Evolutionary conservation across 371 early-diverging fungal genomes (phyloP).

Genomic region (Capillidium heterosporum): DNA sequence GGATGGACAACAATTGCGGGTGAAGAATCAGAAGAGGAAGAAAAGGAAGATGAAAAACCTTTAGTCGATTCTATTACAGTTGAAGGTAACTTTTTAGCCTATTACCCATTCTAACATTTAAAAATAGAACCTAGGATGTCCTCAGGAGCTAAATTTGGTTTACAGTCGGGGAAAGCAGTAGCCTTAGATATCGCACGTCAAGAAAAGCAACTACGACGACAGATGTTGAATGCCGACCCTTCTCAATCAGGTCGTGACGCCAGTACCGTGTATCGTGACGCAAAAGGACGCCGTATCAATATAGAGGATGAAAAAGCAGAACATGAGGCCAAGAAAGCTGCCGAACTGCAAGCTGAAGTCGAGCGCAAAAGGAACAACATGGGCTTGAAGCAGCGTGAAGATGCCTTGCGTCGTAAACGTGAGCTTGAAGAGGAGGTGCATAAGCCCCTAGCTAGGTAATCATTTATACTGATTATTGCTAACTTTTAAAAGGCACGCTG

Average conservation of each 20-base stretch:
- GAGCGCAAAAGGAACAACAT: slow-evolving; percentile 48
- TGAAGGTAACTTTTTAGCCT: too few relatives aligned
- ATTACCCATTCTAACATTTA: too few relatives aligned
- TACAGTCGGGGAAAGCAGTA: slow-evolving; percentile 27
- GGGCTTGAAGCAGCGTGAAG: slow-evolving; percentile 47
- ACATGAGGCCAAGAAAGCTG: slow-evolving; percentile 27
- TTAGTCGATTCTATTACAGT: too few relatives aligned
- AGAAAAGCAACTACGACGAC: slow-evolving; percentile 10
- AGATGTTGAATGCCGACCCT: slow-evolving; percentile 19
- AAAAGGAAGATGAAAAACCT: too few relatives aligned
- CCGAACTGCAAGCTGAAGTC: slow-evolving; percentile 37
- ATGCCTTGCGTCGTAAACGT: slow-evolving; percentile 22
- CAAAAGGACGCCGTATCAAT: slow-evolving; percentile 48
- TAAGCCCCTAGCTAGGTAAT: slow-evolving; percentile 40
- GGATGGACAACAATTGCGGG: neutral
- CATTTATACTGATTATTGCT: slow-evolving; percentile 1
- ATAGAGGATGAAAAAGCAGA: slow-evolving; percentile 36
- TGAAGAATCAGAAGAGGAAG: too few relatives aligned
- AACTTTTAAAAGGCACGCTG: slow-evolving; percentile 22
- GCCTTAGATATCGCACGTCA: slow-evolving; percentile 21
- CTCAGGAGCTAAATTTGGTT: slow-evolving; percentile 29
- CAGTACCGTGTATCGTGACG: slow-evolving; percentile 60
- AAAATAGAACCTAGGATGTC: slow-evolving; percentile 24
- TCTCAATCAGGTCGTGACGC: slow-evolving; percentile 24
- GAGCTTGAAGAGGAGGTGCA: slow-evolving; percentile 32